phyloP scores from a whole-genome alignment of 2,329 filamentous ascomycete genomes.

The Ilyonectria mors-panacis region DNA sequence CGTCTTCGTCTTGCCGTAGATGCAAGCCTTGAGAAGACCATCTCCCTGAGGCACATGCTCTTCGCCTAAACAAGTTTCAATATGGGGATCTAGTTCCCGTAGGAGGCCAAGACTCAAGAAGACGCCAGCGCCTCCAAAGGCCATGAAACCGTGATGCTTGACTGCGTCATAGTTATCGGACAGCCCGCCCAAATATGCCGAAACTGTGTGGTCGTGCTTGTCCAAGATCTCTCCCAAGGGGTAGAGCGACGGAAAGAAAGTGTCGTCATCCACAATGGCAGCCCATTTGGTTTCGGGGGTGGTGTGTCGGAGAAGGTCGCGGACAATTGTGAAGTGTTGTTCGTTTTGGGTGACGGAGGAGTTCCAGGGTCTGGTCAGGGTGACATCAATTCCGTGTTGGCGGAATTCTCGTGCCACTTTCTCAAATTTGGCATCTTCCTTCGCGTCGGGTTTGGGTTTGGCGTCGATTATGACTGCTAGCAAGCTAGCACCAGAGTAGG shows the following conservation, averaged over 20 bases:
- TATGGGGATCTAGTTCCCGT: conserved; percentile 61
- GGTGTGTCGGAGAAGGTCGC: conserved; percentile 62
- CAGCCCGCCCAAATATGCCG: conserved; percentile 69
- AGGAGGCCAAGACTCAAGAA: conserved; percentile 70
- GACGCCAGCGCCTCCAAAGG: conserved; percentile 72
- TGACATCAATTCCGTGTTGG: conserved; percentile 52
- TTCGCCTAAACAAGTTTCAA: conserved; percentile 62
- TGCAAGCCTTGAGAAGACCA: conserved; percentile 69
- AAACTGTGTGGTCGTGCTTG: conserved; percentile 63
- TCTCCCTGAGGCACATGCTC: conserved; percentile 61
- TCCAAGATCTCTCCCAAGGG: conserved; percentile 63
- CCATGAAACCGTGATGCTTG: conserved; percentile 69
- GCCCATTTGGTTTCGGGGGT: conserved; percentile 67
- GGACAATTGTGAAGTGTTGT: conserved; percentile 71
- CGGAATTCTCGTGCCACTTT: conserved; percentile 47
- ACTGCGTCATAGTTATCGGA: conserved; percentile 70
- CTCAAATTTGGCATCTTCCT: conserved; percentile 47
- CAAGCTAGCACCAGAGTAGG: conserved; percentile 64
- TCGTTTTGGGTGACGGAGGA: conserved; percentile 61
- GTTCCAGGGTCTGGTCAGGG: conserved; percentile 53
- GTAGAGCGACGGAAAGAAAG: conserved; percentile 72
- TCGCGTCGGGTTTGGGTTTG: conserved; percentile 56
- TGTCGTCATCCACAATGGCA: conserved; percentile 74
- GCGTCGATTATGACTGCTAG: conserved; percentile 67
- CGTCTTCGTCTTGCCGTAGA: conserved; percentile 68